phyloP scores from a whole-genome alignment of 202 grass and related monocot species.

The Schoenoplectus tabernaemontani region DNA sequence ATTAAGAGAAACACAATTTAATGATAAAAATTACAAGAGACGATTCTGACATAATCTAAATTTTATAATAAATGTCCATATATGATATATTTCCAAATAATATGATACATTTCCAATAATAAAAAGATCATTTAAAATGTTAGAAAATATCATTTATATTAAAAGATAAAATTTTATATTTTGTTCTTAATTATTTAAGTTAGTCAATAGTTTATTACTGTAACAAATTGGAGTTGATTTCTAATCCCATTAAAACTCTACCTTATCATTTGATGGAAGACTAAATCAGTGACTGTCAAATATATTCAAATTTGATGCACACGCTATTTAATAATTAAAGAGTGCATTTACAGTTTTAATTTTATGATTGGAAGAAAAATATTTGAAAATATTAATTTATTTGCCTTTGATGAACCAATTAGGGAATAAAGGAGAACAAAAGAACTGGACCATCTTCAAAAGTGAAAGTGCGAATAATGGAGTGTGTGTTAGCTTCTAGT shows the following conservation, averaged over 20 bases:
- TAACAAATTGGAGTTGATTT: too few species aligned
- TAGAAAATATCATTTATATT: not conserved
- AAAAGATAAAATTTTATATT: too few species aligned
- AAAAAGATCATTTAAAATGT: not conserved
- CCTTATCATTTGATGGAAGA: not conserved
- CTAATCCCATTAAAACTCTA: not conserved
- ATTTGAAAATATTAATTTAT: too few species aligned
- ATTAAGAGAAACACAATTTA: not conserved
- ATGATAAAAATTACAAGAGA: not conserved
- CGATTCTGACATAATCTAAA: not conserved
- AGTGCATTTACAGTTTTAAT: not conserved
- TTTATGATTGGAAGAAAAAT: not conserved
- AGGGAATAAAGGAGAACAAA: not conserved
- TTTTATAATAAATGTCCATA: not conserved
- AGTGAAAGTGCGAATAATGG: conserved; percentile 12
- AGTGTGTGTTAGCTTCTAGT: not conserved
- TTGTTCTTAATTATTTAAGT: too few species aligned
- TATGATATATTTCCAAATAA: too few species aligned
- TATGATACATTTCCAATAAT: not conserved
- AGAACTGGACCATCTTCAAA: not conserved
- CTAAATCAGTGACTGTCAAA: not conserved
- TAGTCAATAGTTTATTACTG: not conserved
- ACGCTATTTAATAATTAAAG: not conserved
- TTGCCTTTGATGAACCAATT: too few species aligned
- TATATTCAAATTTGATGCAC: not conserved